Evolutionary conservation across 1,139 yeast genomes (phyloP), one percentile per base, ranked within the genome.

Genomic region (Zhuliangozyma parablackwelliae): DNA sequence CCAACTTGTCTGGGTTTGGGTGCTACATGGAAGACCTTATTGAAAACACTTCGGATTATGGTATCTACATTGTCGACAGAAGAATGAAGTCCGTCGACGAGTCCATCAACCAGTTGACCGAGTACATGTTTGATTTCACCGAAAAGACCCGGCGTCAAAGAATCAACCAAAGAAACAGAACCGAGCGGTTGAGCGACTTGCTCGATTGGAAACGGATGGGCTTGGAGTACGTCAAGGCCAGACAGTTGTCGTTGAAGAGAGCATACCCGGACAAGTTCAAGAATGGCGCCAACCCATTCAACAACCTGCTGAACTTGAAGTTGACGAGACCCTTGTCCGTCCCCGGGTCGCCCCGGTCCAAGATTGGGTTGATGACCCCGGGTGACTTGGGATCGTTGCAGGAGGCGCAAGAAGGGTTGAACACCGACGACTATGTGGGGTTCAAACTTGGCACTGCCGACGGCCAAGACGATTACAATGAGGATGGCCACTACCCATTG

Each of bases 171-270:
- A 83, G 98, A 69, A 92, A 92, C 65, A 79, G 98, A 64, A 92
- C 96, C 31, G 98, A 92, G 65, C 75, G 98, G 51, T 75, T 92
- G 45, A 81, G 94, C 39, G 98, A 92, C 57, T 68, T 92, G 51
- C 75, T 92, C 45, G 98, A 92, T 65, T 92, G 98, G 98, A 87
- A 86, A 65, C 78, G 97, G 54, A 90, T 92, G 97, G 97, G 97
- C 1, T 72, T 90, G 40, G 98, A 92, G 63, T 92, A 92, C 61
- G 80, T 87, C 56, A 92, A 92, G 69, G 97, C 97, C 16, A 80
- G 98, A 54, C 92, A 87, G 57, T 74, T 92, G 53, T 87, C 96
- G 1, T 73, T 92, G 56, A 85, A 90, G 60, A 76, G 97, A 53
- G 97, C 97, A 2, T 92, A 92, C 57, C 97, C 97, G 28, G 88